Evolutionary conservation across 23 red algal species (phyloP), one percentile per base, ranked within the genome.

Genomic region (Gracilaria caudata): DNA sequence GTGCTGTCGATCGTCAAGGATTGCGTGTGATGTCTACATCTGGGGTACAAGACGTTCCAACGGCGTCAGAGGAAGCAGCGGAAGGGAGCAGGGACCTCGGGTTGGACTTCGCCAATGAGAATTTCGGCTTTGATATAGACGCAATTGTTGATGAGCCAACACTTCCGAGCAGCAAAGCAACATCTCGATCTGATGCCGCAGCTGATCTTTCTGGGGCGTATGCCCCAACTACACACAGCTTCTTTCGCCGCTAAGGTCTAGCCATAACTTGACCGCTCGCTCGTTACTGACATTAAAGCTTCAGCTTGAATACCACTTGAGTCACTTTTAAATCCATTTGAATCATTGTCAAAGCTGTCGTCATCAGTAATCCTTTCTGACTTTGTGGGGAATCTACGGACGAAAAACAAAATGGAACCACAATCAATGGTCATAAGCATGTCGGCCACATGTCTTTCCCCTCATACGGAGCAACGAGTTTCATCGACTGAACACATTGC

Each of bases 121-220:
- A 98, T 86, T 98, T 98, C 81, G 95, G 95, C 1, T 98, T 98
- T 80, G 87, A 98, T 59, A 98, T 98, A 49, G 95, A 94, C 77
- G 74, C 85, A 8, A 97, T 97, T 47, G 82, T 97, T 34, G 83
- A 97, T 73, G 94, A 97, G 36, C 51, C 44, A 14, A 49, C 64
- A n/a, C 84, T 59, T 37, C 81, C 80, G 19, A 40, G 38, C 17
- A 39, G 76, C 54, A 60, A 79, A 37, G 20, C 66, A 23, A 28
- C 1, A 10, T 43, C 66, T 20, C 35, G 39, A 20, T 6, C 35
- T 4, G 17, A 25, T 43, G 28, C 39, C 6, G n/a, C 4, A 6
- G 35, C 66, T 43, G 66, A 73, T 28, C 0, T 73, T 10, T 73
- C 66, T 73, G 21, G 19, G 26, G 26, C 4, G 35, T 45, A 43